These are phyloP conservation scores for Brassica balearica DNA, from an alignment of 441 rosid species.

Conservation along the genomic window DNA sequence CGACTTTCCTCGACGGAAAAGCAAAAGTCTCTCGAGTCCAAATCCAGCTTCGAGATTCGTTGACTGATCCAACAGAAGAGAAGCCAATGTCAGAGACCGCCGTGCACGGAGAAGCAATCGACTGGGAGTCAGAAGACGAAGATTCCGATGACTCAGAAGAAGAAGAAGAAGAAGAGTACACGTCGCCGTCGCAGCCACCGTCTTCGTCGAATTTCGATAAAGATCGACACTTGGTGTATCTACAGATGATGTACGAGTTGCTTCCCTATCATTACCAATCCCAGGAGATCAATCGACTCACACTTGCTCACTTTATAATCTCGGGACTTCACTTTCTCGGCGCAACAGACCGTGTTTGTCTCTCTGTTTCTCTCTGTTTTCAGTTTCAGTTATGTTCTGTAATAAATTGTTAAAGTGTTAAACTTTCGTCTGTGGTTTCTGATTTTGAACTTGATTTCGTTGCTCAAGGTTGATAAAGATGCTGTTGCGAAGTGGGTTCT, in stretches of 20 bases:
- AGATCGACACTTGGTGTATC: slow-evolving; percentile 67
- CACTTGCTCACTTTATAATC: slow-evolving; percentile 84
- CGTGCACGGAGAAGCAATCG: slow-evolving; percentile 24
- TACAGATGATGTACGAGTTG: slow-evolving; percentile 84
- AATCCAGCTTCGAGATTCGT: slow-evolving; percentile 32
- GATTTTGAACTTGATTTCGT: not conserved
- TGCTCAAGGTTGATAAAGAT: slow-evolving; percentile 72
- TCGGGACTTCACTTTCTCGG: slow-evolving; percentile 82
- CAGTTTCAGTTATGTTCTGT: not conserved
- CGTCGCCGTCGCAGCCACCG: not conserved
- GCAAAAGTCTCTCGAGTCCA: not conserved
- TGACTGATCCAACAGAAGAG: slow-evolving; percentile 22
- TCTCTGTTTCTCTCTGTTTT: not conserved
- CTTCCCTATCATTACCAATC: slow-evolving; percentile 71
- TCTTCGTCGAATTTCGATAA: slow-evolving; percentile 51
- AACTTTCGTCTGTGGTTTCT: not conserved
- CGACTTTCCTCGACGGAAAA: not conserved
- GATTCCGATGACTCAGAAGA: slow-evolving; percentile 12
- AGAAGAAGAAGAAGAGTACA: slow-evolving; percentile 26
- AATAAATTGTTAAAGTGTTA: not conserved
- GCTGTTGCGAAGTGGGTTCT: slow-evolving; percentile 77
- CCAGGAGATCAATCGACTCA: slow-evolving; percentile 92
- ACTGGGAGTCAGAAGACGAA: slow-evolving; percentile 36
- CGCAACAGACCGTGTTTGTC: slow-evolving; percentile 65
- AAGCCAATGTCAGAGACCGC: slow-evolving; percentile 38